Conservation (phyloP, 371 early-diverging fungal genomes). For the Saksenaea vasiformis region DNA sequence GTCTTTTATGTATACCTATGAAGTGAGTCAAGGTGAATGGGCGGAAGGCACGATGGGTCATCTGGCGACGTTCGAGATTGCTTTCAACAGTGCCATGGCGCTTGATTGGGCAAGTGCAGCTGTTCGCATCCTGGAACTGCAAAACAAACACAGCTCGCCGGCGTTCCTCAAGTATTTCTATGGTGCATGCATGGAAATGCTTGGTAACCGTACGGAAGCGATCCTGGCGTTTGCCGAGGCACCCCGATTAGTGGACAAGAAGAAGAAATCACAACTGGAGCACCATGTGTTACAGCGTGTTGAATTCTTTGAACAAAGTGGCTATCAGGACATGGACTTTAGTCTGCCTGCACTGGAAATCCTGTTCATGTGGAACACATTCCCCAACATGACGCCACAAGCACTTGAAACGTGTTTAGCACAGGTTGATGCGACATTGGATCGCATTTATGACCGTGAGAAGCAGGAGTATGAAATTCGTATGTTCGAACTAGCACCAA, state of each 20-base stretch:
- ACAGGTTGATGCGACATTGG: slow-evolving; percentile 45
- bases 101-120: slow-evolving; percentile 59
- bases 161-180: slow-evolving; percentile 62
- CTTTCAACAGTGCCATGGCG: slow-evolving; percentile 57
- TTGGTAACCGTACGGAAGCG: slow-evolving; percentile 53
- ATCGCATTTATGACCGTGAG: slow-evolving; percentile 46
- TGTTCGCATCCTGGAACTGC: slow-evolving; percentile 41
- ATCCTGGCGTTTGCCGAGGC: slow-evolving; percentile 53
- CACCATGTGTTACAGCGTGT: slow-evolving; percentile 55
- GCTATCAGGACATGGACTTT: slow-evolving; percentile 58
- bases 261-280: slow-evolving; percentile 57
- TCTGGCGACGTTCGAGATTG: slow-evolving; percentile 61
- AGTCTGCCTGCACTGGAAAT: slow-evolving; percentile 61
- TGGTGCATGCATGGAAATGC: slow-evolving; percentile 57
- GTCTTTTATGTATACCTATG: slow-evolving; percentile 46
- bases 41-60: slow-evolving; percentile 45
- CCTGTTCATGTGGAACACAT: slow-evolving; percentile 58
- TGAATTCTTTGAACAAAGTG: slow-evolving; percentile 54
- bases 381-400: slow-evolving; percentile 52
- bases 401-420: slow-evolving; percentile 38
- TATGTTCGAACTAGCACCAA: slow-evolving; percentile 43
- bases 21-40: slow-evolving; percentile 52
- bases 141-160: slow-evolving; percentile 52
- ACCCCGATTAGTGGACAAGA: slow-evolving; percentile 46
- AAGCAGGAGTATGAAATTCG: slow-evolving; percentile 52